Percentiles rank a stretch among this genome's conserved stretches.
phyloP scores from a whole-genome alignment of 768 basidiomycete genomes.

The Boletus fagicola region DNA sequence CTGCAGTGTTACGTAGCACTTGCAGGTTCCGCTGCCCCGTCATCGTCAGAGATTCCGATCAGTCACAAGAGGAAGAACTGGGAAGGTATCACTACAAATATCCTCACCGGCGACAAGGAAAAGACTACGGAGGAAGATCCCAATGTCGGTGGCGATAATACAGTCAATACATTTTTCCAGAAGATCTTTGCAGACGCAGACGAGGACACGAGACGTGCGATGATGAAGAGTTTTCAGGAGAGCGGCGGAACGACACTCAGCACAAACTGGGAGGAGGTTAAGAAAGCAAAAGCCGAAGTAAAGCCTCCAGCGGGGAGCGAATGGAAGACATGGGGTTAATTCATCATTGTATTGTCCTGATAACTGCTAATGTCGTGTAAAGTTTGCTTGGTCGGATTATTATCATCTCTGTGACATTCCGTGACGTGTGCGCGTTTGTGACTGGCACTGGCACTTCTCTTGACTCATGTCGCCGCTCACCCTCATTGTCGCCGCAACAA shows the following conservation, averaged over 20 bases:
- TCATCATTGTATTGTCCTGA: not conserved
- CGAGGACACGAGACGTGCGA: constrained; percentile 87
- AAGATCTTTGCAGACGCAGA: constrained; percentile 89
- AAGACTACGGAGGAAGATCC: constrained; percentile 73
- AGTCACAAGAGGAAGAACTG: constrained; percentile 73
- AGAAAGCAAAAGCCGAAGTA: constrained; percentile 64
- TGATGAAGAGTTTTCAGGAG: constrained; percentile 98
- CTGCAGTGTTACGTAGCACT: constrained; percentile 14
- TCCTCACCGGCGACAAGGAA: constrained; percentile 68
- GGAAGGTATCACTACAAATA: constrained; percentile 75
- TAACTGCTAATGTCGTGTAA: not conserved
- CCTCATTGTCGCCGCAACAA: constrained; percentile 91
- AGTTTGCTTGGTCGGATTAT: not conserved
- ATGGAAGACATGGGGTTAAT: constrained; percentile 73
- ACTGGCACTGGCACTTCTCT: no score
- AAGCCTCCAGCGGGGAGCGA: constrained; percentile 84
- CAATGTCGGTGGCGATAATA: constrained; percentile 84
- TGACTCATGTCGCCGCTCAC: constrained; percentile 65
- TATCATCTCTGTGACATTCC: not conserved
- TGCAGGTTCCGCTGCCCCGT: constrained; percentile 29
- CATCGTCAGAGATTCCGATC: constrained; percentile 32
- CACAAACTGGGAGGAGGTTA: constrained; percentile 94
- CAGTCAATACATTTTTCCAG: constrained; percentile 87
- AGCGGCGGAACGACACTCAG: constrained; percentile 93
- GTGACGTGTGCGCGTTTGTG: no score